Percentiles rank a stretch among this genome's conserved stretches.
Conservation (phyloP, 2,329 filamentous ascomycete genomes). For the Hypoxylon sp. region DNA sequence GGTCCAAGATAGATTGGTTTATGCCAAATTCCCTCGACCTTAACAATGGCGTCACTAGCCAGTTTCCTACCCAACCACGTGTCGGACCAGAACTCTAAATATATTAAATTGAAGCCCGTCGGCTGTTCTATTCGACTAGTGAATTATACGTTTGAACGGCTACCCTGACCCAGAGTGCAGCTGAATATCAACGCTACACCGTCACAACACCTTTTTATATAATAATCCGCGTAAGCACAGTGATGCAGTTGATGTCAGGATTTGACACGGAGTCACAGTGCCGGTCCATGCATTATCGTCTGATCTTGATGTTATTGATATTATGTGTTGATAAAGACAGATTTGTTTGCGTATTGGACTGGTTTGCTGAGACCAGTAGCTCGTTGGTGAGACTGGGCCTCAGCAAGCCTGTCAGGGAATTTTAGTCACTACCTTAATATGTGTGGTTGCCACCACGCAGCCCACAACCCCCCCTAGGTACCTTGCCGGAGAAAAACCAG, state of each 20-base stretch:
- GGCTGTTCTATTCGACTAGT: slow-evolving; percentile 7
- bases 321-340: slow-evolving; percentile 22
- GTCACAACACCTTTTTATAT: slow-evolving; percentile 22
- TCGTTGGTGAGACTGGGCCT: slow-evolving; percentile 39
- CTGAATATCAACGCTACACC: slow-evolving; percentile 31
- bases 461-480: slow-evolving; percentile 31
- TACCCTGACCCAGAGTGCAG: slow-evolving; percentile 33
- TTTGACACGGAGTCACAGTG: slow-evolving; percentile 12
- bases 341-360: slow-evolving; percentile 27
- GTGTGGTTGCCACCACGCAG: slow-evolving; percentile 25
- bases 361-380: slow-evolving; percentile 31
- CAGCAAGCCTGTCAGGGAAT: slow-evolving; percentile 36
- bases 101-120: slow-evolving; percentile 19
- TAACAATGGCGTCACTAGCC: slow-evolving; percentile 12
- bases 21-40: slow-evolving; percentile 40
- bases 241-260: slow-evolving; percentile 22
- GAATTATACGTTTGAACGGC: slow-evolving; percentile 17
- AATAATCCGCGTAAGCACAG: slow-evolving; percentile 23
- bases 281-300: slow-evolving; percentile 5
- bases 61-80: slow-evolving; percentile 16
- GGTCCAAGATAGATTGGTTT: slow-evolving; percentile 37
- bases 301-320: not conserved
- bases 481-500: slow-evolving; percentile 24
- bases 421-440: slow-evolving; percentile 31
- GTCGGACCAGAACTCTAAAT: slow-evolving; percentile 13